Conservation (phyloP, 805 yeast genomes). For the Pichia pseudocactophila region DNA sequence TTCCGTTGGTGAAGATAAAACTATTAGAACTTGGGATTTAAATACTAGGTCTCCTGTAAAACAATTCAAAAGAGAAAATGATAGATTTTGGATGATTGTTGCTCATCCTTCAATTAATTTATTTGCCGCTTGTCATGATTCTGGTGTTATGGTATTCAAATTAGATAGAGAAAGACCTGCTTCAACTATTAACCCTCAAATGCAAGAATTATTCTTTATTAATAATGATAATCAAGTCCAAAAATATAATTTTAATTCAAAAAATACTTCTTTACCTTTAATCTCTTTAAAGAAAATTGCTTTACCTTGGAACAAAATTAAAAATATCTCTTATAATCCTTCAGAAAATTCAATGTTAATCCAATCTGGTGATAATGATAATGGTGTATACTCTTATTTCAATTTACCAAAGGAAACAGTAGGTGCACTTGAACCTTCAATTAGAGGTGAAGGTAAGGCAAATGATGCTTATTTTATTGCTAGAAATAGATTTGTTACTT, state of each 20-base stretch:
- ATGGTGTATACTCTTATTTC: conserved; percentile 62
- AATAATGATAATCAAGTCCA: conserved; percentile 84
- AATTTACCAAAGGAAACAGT: conserved; percentile 77
- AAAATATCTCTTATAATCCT: conserved; percentile 83
- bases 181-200: conserved; percentile 35
- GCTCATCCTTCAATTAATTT: conserved; percentile 85
- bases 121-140: conserved; percentile 94
- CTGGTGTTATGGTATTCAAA: conserved; percentile 97
- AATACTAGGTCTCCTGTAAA: conserved; percentile 89
- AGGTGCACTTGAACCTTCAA: conserved; percentile 92
- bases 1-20: conserved; percentile 93
- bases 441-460: conserved; percentile 70
- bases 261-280: conserved; percentile 65
- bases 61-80: conserved; percentile 88
- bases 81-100: conserved; percentile 88
- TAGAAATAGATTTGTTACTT: conserved; percentile 87
- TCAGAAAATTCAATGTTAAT: conserved; percentile 81
- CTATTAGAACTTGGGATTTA: conserved; percentile 94
- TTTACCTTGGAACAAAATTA: conserved; percentile 75
- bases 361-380: conserved; percentile 65
- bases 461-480: conserved; percentile 85
- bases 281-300: conserved; percentile 79
- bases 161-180: conserved; percentile 97
- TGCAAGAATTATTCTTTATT: conserved; percentile 65
- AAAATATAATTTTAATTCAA: conserved; percentile 57